Base-by-base conservation (phyloP, 352 stramenopile genomes). In the Bremia lactucae region DNA sequence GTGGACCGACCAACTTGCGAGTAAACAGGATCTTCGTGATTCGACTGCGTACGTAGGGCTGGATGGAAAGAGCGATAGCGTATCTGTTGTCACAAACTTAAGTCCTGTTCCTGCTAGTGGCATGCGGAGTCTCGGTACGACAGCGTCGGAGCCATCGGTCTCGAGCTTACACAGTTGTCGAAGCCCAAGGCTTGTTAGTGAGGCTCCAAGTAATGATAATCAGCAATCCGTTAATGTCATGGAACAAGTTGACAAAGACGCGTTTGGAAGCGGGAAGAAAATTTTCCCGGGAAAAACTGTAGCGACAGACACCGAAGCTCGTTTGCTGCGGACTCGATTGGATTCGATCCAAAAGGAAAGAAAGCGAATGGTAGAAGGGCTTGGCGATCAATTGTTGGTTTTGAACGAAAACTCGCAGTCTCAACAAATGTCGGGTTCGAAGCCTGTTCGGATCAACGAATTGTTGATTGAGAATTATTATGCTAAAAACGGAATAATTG, bases 381-480 rank as follows among this genome's bases (percentile, higher is more conserved):
- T 66, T 25, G 42, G 84, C 25, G 71, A 84, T 29, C 52, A 78
- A n/a, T 21, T 88, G 29, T 74, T 68, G 11, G 71, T 64, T 4
- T 70, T 59, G 2, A 66, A 84, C 41, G 74, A 86, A 23, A 51
- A 65, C 6, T 49, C 62, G 22, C 55, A 74, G 0, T 61, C 72
- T 11, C 65, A 75, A 26, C 62, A 65, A 0, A 72, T 68, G 14
- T 56, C 34, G 9, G 34, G n/a, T n/a, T n/a, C 41, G 4, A 63
- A 55, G 11, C 53, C 49, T 13, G 45, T 87, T 41, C 70, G 74
- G 13, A 88, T 89, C 45, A 89, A 86, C 29, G 78, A 89, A 47
- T 60, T 93, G 3, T 65, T 93, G 8, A 93, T 93, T 21, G 81
- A 93, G 47, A 68, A 93, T 20, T 93, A 91, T 34, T 93, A 89